These are phyloP conservation scores for Akanthomyces dipterigenus DNA, from an alignment of 2,329 filamentous ascomycete species.

Conservation along the genomic window DNA sequence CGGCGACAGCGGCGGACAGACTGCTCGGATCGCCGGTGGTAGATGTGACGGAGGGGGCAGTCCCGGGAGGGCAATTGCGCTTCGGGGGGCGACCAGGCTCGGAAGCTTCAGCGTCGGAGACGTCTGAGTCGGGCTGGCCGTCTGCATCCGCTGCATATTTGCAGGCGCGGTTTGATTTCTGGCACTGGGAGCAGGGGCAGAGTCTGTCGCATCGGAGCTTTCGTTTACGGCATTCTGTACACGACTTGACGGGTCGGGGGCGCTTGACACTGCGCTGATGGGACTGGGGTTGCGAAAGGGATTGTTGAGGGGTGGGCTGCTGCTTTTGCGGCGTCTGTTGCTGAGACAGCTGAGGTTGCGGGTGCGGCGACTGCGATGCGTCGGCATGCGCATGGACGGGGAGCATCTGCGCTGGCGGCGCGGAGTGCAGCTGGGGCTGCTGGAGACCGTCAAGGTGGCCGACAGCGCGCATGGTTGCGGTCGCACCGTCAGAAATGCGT, in stretches of 20 bases:
- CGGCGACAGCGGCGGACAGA: conserved; percentile 6
- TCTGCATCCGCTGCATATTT: conserved; percentile 46
- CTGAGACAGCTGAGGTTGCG: neutral
- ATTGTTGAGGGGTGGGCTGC: conserved; percentile 15
- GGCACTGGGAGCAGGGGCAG: conserved; percentile 51
- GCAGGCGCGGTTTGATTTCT: conserved; percentile 48
- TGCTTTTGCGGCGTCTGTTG: conserved; percentile 7
- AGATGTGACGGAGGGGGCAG: conserved; percentile 14
- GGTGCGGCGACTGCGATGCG: neutral
- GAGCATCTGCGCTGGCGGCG: neutral
- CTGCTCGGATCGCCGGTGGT: conserved; percentile 2
- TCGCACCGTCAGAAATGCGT: neutral
- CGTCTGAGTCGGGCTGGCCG: conserved; percentile 40
- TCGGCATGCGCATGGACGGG: neutral
- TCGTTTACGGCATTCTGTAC: conserved; percentile 50
- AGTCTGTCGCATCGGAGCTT: conserved; percentile 51
- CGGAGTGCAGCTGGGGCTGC: conserved; percentile 4
- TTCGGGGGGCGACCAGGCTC: conserved; percentile 31
- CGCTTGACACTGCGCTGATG: conserved; percentile 44
- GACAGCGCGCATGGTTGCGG: conserved; percentile 1
- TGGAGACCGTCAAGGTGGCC: neutral
- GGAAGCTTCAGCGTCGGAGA: conserved; percentile 35
- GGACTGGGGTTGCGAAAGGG: conserved; percentile 11
- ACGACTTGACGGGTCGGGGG: conserved; percentile 49
- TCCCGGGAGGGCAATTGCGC: conserved; percentile 28